Conservation (phyloP, 2,329 filamentous ascomycete species). For the Hymenotorrendiella dingleyae region DNA sequence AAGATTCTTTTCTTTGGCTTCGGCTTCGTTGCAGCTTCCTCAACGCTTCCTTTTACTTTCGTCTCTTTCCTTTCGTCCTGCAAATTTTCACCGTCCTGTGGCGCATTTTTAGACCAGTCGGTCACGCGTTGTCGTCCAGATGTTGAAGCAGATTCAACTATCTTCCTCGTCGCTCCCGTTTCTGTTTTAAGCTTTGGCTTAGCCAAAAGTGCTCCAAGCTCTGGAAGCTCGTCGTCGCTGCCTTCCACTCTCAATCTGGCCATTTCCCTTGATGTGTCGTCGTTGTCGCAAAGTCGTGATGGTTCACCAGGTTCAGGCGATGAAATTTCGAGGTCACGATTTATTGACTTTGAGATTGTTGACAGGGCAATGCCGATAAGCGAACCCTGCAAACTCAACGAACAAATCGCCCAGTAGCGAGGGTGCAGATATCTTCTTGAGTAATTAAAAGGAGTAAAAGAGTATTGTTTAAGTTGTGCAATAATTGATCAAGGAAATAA, state of each 20-base stretch:
- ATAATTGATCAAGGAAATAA: no score
- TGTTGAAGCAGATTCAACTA: not conserved
- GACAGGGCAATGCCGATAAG: no score
- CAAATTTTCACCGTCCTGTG: not conserved
- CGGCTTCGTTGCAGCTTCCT: not conserved
- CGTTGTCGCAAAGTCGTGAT: not conserved
- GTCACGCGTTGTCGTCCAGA: not conserved
- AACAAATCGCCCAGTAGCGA: no score
- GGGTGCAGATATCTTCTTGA: no score
- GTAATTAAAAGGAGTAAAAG: no score
- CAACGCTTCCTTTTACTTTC: not conserved
- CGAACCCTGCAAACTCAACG: no score
- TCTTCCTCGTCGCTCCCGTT: not conserved
- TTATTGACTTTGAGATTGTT: no score
- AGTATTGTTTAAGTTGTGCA: no score
- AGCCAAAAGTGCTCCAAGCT: not conserved
- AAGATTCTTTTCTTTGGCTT: constrained; percentile 20
- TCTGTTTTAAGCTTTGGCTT: not conserved
- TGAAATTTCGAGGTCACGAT: not conserved
- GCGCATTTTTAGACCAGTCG: not conserved
- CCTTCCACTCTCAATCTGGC: constrained; percentile 5
- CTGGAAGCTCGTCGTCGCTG: constrained; percentile 15
- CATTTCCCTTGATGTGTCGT: constrained; percentile 4
- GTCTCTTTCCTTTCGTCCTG: constrained; percentile 2
- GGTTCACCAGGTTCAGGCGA: no score